Percentiles rank a stretch among this genome's conserved stretches.
Conservation (phyloP, 108 stramenopile genomes). For the Fragilariopsis cylindrus region DNA sequence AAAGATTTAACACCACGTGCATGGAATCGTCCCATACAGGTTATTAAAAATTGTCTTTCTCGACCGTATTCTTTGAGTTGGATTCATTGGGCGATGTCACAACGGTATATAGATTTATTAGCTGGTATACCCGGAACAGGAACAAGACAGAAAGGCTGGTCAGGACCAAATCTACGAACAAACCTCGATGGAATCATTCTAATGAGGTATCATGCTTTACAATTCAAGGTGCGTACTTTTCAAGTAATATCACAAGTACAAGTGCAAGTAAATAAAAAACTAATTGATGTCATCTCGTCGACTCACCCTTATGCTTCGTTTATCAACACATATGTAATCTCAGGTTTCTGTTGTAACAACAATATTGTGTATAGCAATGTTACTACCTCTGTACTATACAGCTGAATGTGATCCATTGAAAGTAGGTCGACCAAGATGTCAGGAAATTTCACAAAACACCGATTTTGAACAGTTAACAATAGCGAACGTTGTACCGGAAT, state of each 20-base stretch:
- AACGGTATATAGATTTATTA: conserved; percentile 63
- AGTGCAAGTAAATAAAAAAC: no score
- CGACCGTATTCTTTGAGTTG: conserved; percentile 52
- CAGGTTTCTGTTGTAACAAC: conserved; percentile 52
- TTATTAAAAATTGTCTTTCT: conserved; percentile 29
- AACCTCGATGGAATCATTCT: conserved; percentile 83
- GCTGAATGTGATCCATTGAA: conserved; percentile 27
- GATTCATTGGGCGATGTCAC: conserved; percentile 61
- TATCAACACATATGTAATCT: background rate
- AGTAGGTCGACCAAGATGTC: conserved; percentile 7
- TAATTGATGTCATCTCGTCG: no score
- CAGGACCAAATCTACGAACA: conserved; percentile 58
- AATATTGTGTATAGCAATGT: conserved; percentile 56
- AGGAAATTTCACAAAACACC: conserved; percentile 36
- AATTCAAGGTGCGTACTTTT: conserved; percentile 34
- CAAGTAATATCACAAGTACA: no score
- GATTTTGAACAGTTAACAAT: conserved; percentile 78
- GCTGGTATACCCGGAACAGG: conserved; percentile 83
- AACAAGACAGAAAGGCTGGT: conserved; percentile 60
- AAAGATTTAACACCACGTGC: conserved; percentile 60
- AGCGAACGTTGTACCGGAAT: conserved; percentile 52
- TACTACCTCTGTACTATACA: conserved; percentile 74
- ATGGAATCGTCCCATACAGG: conserved; percentile 52
- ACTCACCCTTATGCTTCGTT: no score
- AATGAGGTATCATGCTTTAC: conserved; percentile 70